Percentiles rank a stretch among this genome's conserved stretches.
These are phyloP conservation scores for Raffaelea albimanens DNA, from an alignment of 2,329 filamentous ascomycete species.

Conservation along the genomic window DNA sequence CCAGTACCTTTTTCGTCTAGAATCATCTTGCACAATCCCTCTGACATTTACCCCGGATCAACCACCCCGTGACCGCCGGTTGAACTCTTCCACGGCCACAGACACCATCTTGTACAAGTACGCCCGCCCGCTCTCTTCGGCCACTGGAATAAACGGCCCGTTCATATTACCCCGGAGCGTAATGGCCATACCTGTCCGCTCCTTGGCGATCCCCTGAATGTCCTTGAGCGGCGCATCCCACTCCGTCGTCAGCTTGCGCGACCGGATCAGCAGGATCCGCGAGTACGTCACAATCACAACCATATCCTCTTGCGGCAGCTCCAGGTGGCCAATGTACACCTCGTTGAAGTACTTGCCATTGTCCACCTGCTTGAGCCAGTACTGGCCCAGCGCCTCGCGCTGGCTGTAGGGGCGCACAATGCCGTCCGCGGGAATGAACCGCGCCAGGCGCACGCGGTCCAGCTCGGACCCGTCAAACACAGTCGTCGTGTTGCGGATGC, in stretches of 20 bases:
- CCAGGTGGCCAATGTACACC: conserved; percentile 91
- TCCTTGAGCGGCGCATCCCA: conserved; percentile 97
- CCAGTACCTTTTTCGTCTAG: too few species aligned
- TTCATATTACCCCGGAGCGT: conserved; percentile 83
- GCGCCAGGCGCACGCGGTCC: conserved; percentile 85
- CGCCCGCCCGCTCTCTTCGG: conserved; percentile 65
- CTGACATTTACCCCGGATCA: conserved; percentile 1
- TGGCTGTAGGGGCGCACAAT: conserved; percentile 91
- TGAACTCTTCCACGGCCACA: conserved; percentile 58
- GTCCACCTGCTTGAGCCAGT: conserved; percentile 97
- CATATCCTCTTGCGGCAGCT: conserved; percentile 81
- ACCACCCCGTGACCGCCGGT: conserved; percentile 36
- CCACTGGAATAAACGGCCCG: conserved; percentile 88
- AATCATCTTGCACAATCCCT: background rate
- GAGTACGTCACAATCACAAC: conserved; percentile 82
- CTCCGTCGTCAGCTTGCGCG: conserved; percentile 75
- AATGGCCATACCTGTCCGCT: conserved; percentile 86
- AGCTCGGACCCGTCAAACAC: conserved; percentile 94
- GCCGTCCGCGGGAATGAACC: conserved; percentile 86
- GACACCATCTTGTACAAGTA: conserved; percentile 59
- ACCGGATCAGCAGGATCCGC: conserved; percentile 82
- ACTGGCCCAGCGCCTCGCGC: conserved; percentile 91
- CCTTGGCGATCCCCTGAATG: conserved; percentile 93
- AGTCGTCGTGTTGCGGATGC: conserved; percentile 96
- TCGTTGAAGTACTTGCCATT: conserved; percentile 98